Evolutionary conservation across 169 alveolate species (phyloP).

Genomic region (Plasmodium vivax): DNA sequence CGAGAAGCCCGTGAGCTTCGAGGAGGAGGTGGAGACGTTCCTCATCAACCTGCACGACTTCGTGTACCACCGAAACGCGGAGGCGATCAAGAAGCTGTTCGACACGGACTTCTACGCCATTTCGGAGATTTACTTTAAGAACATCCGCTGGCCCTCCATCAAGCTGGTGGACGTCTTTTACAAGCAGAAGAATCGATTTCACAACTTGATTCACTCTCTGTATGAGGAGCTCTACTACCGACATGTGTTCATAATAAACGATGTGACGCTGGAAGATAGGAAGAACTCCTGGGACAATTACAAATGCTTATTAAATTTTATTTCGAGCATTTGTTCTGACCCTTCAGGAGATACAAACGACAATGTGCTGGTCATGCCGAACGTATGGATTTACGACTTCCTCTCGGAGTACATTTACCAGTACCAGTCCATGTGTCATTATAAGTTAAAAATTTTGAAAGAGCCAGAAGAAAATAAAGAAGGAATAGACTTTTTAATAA

Average conservation of each 20-base stretch:
- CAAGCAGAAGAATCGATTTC: constrained; percentile 84
- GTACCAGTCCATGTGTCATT: constrained; percentile 86
- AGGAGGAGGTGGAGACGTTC: constrained; percentile 87
- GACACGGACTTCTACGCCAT: constrained; percentile 84
- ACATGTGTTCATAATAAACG: constrained; percentile 86
- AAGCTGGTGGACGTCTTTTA: constrained; percentile 84
- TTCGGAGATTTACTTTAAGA: constrained; percentile 83
- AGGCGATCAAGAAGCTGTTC: constrained; percentile 82
- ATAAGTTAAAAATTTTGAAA: constrained; percentile 32
- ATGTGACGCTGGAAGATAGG: constrained; percentile 86
- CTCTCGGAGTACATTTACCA: constrained; percentile 89
- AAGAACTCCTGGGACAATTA: constrained; percentile 87
- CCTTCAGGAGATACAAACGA: constrained; percentile 72
- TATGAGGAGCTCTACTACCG: constrained; percentile 88
- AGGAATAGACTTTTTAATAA: constrained; percentile 72
- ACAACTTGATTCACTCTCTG: constrained; percentile 86
- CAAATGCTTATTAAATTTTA: constrained; percentile 82
- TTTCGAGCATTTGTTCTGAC: constrained; percentile 76
- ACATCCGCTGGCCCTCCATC: constrained; percentile 88
- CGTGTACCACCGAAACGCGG: constrained; percentile 85
- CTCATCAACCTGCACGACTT: constrained; percentile 83
- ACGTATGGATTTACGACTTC: constrained; percentile 89
- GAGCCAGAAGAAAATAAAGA: constrained; percentile 62
- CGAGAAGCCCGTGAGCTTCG: constrained; percentile 79
- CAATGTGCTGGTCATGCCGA: constrained; percentile 82